phyloP scores from a whole-genome alignment of 352 stramenopile species.

The Pythium periplocum region DNA sequence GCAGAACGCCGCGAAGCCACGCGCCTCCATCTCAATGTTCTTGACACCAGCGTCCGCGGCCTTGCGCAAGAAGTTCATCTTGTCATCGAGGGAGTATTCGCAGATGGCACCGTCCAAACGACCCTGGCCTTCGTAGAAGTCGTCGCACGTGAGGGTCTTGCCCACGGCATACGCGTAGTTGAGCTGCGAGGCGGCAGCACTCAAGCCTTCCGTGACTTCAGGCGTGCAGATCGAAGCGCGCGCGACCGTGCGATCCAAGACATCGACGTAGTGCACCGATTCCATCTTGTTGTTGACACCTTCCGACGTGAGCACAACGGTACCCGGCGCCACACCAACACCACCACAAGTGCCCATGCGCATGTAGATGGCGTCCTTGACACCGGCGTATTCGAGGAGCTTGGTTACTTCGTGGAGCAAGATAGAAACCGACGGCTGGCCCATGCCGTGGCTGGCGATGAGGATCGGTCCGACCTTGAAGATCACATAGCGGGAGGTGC shows the following conservation, averaged over 20 bases:
- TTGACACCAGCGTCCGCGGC: conserved; percentile 48
- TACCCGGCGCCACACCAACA: conserved; percentile 68
- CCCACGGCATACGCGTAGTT: conserved; percentile 51
- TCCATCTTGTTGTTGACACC: conserved; percentile 80
- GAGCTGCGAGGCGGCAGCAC: conserved; percentile 37
- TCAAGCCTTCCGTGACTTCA: conserved; percentile 53
- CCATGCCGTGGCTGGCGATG: conserved; percentile 78
- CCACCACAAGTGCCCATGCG: conserved; percentile 80
- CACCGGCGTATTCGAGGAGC: conserved; percentile 70
- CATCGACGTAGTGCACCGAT: conserved; percentile 54
- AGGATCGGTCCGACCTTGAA: conserved; percentile 82
- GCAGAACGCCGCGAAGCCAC: conserved; percentile 66
- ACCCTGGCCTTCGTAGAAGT: conserved; percentile 83
- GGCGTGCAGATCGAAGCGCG: conserved; percentile 52
- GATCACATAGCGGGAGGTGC: conserved; percentile 64
- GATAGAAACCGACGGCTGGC: conserved; percentile 77
- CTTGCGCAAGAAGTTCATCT: conserved; percentile 62
- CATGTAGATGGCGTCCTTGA: conserved; percentile 52
- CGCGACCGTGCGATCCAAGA: conserved; percentile 45
- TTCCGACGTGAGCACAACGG: conserved; percentile 78
- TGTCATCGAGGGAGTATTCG: conserved; percentile 75
- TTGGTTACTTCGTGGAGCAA: conserved; percentile 82
- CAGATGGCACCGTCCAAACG: conserved; percentile 79
- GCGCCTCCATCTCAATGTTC: conserved; percentile 87
- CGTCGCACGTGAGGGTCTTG: conserved; percentile 82